A percentile compares a stretch with the other conserved stretches of the same genome.
Conservation (phyloP, 371 early-diverging fungal species). For the Chytridiales sp. region DNA sequence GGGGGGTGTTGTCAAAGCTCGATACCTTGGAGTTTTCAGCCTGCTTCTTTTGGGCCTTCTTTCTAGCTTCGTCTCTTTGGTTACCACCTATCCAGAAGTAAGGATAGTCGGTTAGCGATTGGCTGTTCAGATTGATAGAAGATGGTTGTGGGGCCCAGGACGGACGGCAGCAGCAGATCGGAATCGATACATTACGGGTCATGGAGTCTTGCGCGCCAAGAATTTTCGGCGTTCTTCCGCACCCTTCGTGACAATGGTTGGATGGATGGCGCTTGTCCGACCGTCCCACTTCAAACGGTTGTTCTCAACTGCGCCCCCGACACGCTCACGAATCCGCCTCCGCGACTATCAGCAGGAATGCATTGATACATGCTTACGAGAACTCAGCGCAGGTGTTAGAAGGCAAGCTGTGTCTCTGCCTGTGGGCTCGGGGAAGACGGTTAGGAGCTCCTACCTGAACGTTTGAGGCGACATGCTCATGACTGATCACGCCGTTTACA, state of each 20-base stretch:
- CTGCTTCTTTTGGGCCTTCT: conserved; percentile 9
- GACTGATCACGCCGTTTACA: conserved; percentile 42
- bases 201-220: too few relatives aligned
- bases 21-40: not conserved
- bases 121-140: too few relatives aligned
- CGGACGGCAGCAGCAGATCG: too few relatives aligned
- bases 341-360: conserved; percentile 78
- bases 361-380: conserved; percentile 60
- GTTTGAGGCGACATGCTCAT: conserved; percentile 29
- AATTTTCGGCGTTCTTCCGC: too few relatives aligned
- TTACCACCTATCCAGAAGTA: conserved; percentile 29
- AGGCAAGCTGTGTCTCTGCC: conserved; percentile 80
- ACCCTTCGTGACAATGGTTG: too few relatives aligned
- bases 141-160: too few relatives aligned
- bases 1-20: not conserved
- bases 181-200: too few relatives aligned
- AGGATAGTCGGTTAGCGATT: too few relatives aligned
- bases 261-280: too few relatives aligned
- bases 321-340: too few relatives aligned
- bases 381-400: conserved; percentile 52
- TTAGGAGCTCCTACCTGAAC: not conserved
- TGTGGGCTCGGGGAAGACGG: conserved; percentile 67
- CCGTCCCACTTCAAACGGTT: too few relatives aligned
- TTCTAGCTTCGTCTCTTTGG: conserved; percentile 24
- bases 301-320: too few relatives aligned